Conservation (phyloP, 2,329 filamentous ascomycete species). For the Arthrobotrys entomopaga region DNA sequence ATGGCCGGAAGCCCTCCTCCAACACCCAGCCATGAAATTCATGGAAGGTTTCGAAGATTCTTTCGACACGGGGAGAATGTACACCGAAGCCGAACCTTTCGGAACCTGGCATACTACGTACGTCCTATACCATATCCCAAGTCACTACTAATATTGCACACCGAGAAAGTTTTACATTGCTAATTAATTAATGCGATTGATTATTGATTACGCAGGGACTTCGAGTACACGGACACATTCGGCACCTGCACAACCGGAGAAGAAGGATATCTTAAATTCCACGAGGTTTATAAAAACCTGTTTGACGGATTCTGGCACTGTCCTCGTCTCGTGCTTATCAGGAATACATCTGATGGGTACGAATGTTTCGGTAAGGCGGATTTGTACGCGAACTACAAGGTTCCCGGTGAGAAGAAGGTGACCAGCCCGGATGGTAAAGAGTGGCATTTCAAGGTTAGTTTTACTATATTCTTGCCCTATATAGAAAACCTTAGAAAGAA, state of each 20-base stretch:
- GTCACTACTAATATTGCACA: neutral
- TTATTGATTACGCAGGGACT: neutral
- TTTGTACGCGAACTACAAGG: conserved; percentile 22
- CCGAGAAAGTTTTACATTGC: neutral
- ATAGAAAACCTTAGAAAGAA: too few relatives aligned
- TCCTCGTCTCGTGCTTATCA: conserved; percentile 15
- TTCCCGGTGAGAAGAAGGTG: conserved; percentile 21
- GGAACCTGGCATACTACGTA: conserved; percentile 26
- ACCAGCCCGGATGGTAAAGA: conserved; percentile 7
- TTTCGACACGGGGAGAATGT: conserved; percentile 12
- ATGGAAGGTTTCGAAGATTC: conserved; percentile 14
- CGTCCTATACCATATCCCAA: too few relatives aligned
- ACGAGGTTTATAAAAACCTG: conserved; percentile 17
- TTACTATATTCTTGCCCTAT: too few relatives aligned
- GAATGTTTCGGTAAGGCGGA: conserved; percentile 22
- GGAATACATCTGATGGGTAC: conserved; percentile 15
- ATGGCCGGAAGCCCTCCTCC: conserved; percentile 8
- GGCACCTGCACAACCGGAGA: conserved; percentile 5
- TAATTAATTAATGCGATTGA: neutral
- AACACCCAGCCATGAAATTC: conserved; percentile 24
- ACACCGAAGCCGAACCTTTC: conserved; percentile 19
- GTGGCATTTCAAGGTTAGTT: conserved; percentile 20
- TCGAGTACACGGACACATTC: conserved; percentile 11
- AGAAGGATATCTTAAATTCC: conserved; percentile 5
- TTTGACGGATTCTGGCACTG: conserved; percentile 1